A percentile compares a stretch with the other conserved stretches of the same genome.
Evolutionary conservation across 148 eudicot genomes (phyloP).

Genomic region (Nyssa sinensis): DNA sequence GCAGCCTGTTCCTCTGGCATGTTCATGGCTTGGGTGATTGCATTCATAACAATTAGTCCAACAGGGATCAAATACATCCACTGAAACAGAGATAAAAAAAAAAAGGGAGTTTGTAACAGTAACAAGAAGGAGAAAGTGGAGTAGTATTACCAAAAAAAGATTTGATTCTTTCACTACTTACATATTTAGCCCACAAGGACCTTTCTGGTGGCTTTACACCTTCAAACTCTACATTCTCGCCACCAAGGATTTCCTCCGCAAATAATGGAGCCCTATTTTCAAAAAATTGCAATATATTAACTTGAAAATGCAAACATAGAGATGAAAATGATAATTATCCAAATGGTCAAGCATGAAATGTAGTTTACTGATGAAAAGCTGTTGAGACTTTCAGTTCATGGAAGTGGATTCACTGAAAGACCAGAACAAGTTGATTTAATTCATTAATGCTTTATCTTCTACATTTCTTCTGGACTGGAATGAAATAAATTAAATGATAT

Average conservation of each 20-base stretch:
- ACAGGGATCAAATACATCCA: slow-evolving; percentile 99
- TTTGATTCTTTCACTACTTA: slow-evolving; percentile 52
- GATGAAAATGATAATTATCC: background rate
- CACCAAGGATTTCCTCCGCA: slow-evolving; percentile 66
- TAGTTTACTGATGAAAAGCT: background rate
- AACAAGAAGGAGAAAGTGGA: background rate
- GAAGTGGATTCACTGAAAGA: background rate
- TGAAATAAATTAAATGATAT: background rate
- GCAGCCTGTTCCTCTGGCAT: slow-evolving; percentile 77
- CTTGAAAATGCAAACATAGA: background rate
- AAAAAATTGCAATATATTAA: background rate
- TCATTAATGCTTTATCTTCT: no score
- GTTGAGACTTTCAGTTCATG: background rate
- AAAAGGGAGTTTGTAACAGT: no score
- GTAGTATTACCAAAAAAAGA: background rate
- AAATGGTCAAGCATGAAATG: background rate
- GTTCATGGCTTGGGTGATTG: slow-evolving; percentile 95
- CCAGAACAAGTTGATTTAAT: background rate
- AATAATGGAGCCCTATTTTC: slow-evolving; percentile 73
- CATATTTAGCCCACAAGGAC: slow-evolving; percentile 98
- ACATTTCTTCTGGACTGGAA: background rate
- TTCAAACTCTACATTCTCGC: slow-evolving; percentile 57
- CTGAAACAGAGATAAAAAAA: slow-evolving; percentile 41
- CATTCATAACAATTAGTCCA: slow-evolving; percentile 87
- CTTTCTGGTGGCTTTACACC: slow-evolving; percentile 67